Conservation (phyloP, 176 grass and related monocot species). For the Pontederia paniculata region DNA sequence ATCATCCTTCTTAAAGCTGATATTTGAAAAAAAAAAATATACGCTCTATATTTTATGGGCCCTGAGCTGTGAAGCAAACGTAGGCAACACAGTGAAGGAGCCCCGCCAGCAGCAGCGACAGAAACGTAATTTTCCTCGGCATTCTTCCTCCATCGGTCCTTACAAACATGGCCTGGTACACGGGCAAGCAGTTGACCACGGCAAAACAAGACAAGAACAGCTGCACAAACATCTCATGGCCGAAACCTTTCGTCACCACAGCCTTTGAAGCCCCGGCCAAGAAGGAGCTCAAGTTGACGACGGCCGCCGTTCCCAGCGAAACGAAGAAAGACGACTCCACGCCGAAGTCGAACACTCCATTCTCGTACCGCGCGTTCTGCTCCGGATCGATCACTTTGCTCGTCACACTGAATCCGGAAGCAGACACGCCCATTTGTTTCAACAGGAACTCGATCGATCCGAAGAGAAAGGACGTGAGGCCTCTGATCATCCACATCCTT, state of each 20-base stretch:
- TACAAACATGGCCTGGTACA: conserved; percentile 35
- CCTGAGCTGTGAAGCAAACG: background rate
- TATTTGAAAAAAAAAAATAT: no score
- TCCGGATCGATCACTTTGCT: conserved; percentile 37
- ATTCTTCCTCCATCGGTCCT: conserved; percentile 30
- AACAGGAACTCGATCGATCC: conserved; percentile 12
- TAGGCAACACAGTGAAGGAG: conserved; percentile 7
- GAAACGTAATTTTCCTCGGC: conserved; percentile 12
- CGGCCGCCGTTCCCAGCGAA: conserved; percentile 3
- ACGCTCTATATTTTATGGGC: no score
- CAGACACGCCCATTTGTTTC: conserved; percentile 7
- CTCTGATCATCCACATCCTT: conserved; percentile 21
- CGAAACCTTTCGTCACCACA: background rate
- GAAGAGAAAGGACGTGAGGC: conserved; percentile 16
- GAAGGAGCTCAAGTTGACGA: conserved; percentile 26
- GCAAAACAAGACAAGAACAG: conserved; percentile 26
- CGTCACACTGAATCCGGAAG: conserved; percentile 21
- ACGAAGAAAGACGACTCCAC: conserved; percentile 29
- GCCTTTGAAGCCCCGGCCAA: conserved; percentile 13
- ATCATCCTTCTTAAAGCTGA: no score
- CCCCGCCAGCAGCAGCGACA: conserved; percentile 2
- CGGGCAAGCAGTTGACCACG: conserved; percentile 28
- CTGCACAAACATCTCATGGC: conserved; percentile 25
- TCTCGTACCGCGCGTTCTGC: conserved; percentile 16
- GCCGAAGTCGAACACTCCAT: conserved; percentile 21